Conservation (phyloP, 768 basidiomycete genomes). For the Candolleomyces aberdarensis region DNA sequence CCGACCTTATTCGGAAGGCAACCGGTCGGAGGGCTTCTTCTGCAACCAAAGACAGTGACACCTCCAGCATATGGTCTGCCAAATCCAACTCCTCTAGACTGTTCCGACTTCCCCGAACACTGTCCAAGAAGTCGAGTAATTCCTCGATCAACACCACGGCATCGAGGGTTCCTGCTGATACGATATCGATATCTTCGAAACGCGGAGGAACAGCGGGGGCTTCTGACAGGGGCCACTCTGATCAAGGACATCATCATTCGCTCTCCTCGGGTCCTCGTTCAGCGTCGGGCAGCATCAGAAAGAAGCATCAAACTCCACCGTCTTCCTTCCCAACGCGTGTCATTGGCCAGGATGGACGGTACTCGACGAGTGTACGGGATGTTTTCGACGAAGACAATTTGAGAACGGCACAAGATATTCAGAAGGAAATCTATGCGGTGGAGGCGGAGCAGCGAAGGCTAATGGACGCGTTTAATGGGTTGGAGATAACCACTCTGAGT, state of each 20-base stretch:
- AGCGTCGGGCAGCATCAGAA: conserved; percentile 42
- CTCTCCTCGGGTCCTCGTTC: conserved; percentile 40
- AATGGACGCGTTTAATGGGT: conserved; percentile 77
- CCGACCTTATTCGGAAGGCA: conserved; percentile 51
- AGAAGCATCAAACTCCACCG: conserved; percentile 42
- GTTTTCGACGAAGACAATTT: conserved; percentile 54
- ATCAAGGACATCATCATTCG: conserved; percentile 22
- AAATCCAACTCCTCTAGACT: conserved; percentile 35
- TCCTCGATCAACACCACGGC: conserved; percentile 44
- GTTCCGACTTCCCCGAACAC: conserved; percentile 34
- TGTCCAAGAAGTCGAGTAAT: conserved; percentile 50
- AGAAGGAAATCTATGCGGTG: conserved; percentile 60
- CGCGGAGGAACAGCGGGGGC: conserved; percentile 20
- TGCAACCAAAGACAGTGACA: conserved; percentile 45
- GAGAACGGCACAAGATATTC: conserved; percentile 60
- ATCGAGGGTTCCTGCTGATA: conserved; percentile 35
- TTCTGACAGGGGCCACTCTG: conserved; percentile 14
- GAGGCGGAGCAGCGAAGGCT: conserved; percentile 70
- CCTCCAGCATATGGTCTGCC: conserved; percentile 43
- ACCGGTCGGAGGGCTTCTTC: conserved; percentile 33
- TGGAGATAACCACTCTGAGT: conserved; percentile 68
- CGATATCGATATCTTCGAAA: conserved; percentile 44
- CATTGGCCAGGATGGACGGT: conserved; percentile 36
- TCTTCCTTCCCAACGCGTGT: conserved; percentile 49
- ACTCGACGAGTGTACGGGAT: conserved; percentile 34